phyloP scores from a whole-genome alignment of 495 filamentous ascomycete species.

The Lasiosphaeria ovina region DNA sequence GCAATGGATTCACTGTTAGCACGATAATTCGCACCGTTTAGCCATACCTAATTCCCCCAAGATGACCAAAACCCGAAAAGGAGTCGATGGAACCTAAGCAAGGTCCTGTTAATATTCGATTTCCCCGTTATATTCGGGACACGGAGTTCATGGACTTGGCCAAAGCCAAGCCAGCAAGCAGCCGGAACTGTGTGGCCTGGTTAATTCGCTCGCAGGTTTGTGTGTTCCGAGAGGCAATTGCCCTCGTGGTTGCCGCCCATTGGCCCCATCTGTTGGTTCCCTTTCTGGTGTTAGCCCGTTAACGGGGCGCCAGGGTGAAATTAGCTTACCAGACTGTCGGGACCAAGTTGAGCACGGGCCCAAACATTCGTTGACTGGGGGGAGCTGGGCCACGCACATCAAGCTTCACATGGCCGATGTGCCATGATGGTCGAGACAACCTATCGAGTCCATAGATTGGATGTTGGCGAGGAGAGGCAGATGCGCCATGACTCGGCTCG shows the following conservation, averaged over 20 bases:
- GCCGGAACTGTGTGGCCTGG: too few species aligned
- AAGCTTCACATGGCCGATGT: not conserved
- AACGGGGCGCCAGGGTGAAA: not conserved
- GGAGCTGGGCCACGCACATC: not conserved
- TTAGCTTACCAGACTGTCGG: constrained; percentile 4
- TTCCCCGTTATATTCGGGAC: not conserved
- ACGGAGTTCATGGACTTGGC: too few species aligned
- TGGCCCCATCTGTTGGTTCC: not conserved
- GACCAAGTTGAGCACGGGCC: not conserved
- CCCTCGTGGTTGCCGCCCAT: not conserved
- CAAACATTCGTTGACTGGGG: not conserved
- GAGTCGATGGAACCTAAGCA: not conserved
- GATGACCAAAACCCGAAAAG: not conserved
- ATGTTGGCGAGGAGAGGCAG: too few species aligned
- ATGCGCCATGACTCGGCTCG: too few species aligned
- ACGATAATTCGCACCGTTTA: too few species aligned
- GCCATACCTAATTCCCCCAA: too few species aligned
- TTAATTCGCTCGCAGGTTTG: not conserved
- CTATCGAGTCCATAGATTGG: not conserved
- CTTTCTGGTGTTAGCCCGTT: not conserved
- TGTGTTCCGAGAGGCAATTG: not conserved
- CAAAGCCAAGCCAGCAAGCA: too few species aligned
- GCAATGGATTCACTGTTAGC: too few species aligned
- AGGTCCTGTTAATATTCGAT: too few species aligned
- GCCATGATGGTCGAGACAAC: not conserved